These are phyloP conservation scores for Trichoderma sp. DNA, from an alignment of 2,329 filamentous ascomycete species.

Conservation along the genomic window DNA sequence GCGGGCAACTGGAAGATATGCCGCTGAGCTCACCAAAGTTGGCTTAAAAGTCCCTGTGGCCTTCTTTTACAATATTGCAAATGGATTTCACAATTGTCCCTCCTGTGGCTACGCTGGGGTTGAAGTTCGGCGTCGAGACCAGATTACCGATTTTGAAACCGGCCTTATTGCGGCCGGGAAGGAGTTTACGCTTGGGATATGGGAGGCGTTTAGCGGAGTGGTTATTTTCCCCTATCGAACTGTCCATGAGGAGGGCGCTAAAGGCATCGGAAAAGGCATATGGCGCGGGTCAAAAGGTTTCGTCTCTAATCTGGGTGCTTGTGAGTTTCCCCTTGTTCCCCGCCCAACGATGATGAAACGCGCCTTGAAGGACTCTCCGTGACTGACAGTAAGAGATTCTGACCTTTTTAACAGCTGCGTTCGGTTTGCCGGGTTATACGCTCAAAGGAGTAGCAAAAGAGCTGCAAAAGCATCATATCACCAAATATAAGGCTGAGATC, in stretches of 20 bases:
- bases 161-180: slow-evolving; percentile 61
- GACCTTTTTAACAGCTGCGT: slow-evolving; percentile 33
- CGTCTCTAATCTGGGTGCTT: slow-evolving; percentile 43
- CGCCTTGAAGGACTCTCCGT: neutral
- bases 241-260: slow-evolving; percentile 58
- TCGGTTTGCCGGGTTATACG: slow-evolving; percentile 49
- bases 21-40: slow-evolving; percentile 58
- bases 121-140: slow-evolving; percentile 60
- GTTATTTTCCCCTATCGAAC: slow-evolving; percentile 62
- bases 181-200: slow-evolving; percentile 62
- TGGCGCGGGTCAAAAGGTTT: slow-evolving; percentile 43
- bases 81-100: slow-evolving; percentile 71
- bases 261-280: slow-evolving; percentile 60
- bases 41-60: slow-evolving; percentile 64
- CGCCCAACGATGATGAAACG: neutral
- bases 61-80: slow-evolving; percentile 64
- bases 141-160: slow-evolving; percentile 63
- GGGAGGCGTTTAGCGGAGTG: slow-evolving; percentile 65
- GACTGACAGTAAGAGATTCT: neutral
- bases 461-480: slow-evolving; percentile 34
- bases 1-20: slow-evolving; percentile 50
- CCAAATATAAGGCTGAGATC: slow-evolving; percentile 33
- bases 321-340: slow-evolving; percentile 17
- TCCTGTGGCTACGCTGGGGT: slow-evolving; percentile 59
- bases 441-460: slow-evolving; percentile 54